These are phyloP conservation scores for Mycotypha africana DNA, from an alignment of 371 early-diverging fungal species.

Conservation along the genomic window DNA sequence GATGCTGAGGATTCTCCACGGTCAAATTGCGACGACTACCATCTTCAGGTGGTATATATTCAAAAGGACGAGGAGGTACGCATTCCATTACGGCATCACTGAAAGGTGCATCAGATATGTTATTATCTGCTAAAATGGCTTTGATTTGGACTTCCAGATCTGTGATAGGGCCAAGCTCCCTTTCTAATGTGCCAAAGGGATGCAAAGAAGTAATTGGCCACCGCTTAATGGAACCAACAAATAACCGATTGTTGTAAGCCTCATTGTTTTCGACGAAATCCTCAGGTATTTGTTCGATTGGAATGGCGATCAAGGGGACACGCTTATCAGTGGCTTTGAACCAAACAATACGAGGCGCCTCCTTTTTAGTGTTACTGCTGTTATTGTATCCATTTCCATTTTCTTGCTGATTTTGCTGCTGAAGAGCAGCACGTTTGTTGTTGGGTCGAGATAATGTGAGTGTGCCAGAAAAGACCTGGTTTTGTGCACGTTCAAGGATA, in stretches of 20 bases:
- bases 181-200: slow-evolving; percentile 67
- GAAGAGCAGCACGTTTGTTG: slow-evolving; percentile 38
- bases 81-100: slow-evolving; percentile 61
- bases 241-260: slow-evolving; percentile 47
- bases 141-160: slow-evolving; percentile 65
- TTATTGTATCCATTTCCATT: too few species aligned
- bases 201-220: slow-evolving; percentile 72
- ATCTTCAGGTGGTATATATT: slow-evolving; percentile 39
- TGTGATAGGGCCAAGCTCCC: slow-evolving; percentile 62
- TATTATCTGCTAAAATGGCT: slow-evolving; percentile 67
- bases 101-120: slow-evolving; percentile 54
- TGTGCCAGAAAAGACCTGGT: slow-evolving; percentile 62
- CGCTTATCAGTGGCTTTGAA: slow-evolving; percentile 84
- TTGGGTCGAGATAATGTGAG: slow-evolving; percentile 51
- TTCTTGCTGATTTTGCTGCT: slow-evolving; percentile 39
- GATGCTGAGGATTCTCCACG: slow-evolving; percentile 3
- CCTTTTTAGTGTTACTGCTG: slow-evolving; percentile 23
- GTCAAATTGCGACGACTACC: slow-evolving; percentile 63
- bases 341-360: slow-evolving; percentile 63
- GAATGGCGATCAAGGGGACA: slow-evolving; percentile 74
- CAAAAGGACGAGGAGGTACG: slow-evolving; percentile 44
- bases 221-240: slow-evolving; percentile 61
- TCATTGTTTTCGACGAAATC: slow-evolving; percentile 64
- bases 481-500: slow-evolving; percentile 57
- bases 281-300: slow-evolving; percentile 60